phyloP scores from a whole-genome alignment of 148 eudicot species.

The Camellia japonica region DNA sequence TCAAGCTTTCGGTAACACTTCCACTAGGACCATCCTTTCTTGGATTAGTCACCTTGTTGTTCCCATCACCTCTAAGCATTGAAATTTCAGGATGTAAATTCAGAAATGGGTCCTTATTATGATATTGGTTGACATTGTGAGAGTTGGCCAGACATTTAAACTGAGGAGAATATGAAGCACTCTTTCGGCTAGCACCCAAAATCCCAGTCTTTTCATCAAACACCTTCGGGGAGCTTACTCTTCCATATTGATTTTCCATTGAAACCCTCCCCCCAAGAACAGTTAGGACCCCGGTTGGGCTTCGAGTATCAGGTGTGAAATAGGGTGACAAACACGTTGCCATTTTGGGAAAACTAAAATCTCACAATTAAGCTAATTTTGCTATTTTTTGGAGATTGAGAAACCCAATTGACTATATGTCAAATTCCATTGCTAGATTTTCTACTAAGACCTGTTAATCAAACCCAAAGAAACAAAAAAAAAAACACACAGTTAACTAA shows the following conservation, averaged over 20 bases:
- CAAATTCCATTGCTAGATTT: background rate
- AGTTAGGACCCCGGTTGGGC: conserved; percentile 43
- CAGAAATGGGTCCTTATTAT: conserved; percentile 70
- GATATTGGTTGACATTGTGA: conserved; percentile 44
- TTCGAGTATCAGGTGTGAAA: conserved; percentile 54
- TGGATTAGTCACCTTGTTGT: conserved; percentile 32
- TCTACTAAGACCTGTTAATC: conserved; percentile 5
- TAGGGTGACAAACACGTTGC: conserved; percentile 47
- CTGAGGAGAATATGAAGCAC: conserved; percentile 28
- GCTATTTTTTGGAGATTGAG: background rate
- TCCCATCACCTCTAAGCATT: conserved; percentile 83
- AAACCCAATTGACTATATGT: conserved; percentile 5
- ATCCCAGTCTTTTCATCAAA: conserved; percentile 47
- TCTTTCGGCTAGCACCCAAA: conserved; percentile 25
- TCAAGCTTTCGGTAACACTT: conserved; percentile 50
- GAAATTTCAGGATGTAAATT: conserved; percentile 85
- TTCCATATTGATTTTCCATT: conserved; percentile 24
- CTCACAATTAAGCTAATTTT: background rate
- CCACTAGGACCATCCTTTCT: conserved; percentile 54
- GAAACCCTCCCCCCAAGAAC: conserved; percentile 48
- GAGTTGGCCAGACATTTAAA: conserved; percentile 63
- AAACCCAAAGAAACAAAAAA: conserved; percentile 1
- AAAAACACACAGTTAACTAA: background rate
- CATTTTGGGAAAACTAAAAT: conserved; percentile 33
- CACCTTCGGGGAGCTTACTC: conserved; percentile 33